Base-by-base conservation (phyloP, 495 filamentous ascomycete genomes). In the Aspergillus saccharolyticus region DNA sequence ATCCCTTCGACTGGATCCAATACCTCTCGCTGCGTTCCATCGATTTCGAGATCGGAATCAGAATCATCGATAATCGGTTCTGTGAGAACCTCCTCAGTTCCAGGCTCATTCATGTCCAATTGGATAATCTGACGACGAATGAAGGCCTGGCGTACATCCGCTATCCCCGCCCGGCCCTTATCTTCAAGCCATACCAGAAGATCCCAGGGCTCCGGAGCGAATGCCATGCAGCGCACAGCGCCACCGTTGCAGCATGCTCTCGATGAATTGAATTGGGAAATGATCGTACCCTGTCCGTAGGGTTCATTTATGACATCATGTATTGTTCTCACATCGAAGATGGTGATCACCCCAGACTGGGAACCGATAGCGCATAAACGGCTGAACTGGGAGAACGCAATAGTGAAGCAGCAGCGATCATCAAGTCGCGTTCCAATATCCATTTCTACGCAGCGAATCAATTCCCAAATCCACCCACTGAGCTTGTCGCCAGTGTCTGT, bases 101-200 rank as follows among this genome's bases (percentile, higher is more conserved):
- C 62, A 28, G 79, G 73, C 9, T 83, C 82, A 42, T 83, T 71
- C 30, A 74, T 71, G 58, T 88, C 82, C 39, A 95, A 67, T 1
- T 80, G 63, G 9, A 96, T 68, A 22, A 89, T 81, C 67, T 98
- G 94, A 30, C 89, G 84, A 24, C 85, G 85, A 20, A 78, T 71
- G 58, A 96, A 90, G 19, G 85, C 83, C 56, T 83, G 84, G 20
- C 94, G 86, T 20, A 92, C 74, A 74, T 98, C 94, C 3, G 88
- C 88, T 46, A 97, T 77, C 12, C 91, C 92, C 33, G 93, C 81
- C 60, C 88, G 81, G 9, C 90, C 92, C 58, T 85, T 86, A 59
- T 96, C 87, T 72, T 98, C 94, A 19, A 91, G 84, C 91, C 93
- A 97, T 21, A 95, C 88, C 33, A 98, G 78, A 16, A 98, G 81